A percentile compares a stretch with the other conserved stretches of the same genome.
phyloP scores from a whole-genome alignment of 805 yeast genomes.

The Hanseniaspora nectarophila region DNA sequence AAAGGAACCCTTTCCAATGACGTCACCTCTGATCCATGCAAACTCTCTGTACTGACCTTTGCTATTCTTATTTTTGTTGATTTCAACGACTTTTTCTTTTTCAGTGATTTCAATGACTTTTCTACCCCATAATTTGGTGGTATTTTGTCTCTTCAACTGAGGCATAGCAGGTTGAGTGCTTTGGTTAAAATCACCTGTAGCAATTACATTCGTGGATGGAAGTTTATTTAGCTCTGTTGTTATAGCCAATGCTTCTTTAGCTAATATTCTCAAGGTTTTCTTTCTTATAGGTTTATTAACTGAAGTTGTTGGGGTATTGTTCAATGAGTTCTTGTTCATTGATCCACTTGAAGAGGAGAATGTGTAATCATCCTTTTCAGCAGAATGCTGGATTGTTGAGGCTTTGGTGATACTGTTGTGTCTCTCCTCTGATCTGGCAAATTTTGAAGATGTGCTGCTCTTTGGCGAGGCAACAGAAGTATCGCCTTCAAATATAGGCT shows the following conservation, averaged over 20 bases:
- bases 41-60: conserved; percentile 69
- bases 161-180: conserved; percentile 19
- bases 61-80: conserved; percentile 51
- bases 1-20: conserved; percentile 92
- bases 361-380: conserved; percentile 14
- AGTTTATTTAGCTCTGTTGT: conserved; percentile 29
- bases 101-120: conserved; percentile 82
- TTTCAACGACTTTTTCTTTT: conserved; percentile 49
- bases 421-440: neutral
- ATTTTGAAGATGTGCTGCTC: conserved; percentile 11
- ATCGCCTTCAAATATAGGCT: conserved; percentile 69
- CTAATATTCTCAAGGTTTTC: conserved; percentile 87
- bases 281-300: conserved; percentile 42
- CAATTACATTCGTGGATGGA: conserved; percentile 17
- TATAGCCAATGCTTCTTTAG: conserved; percentile 72
- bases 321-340: neutral
- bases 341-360: conserved; percentile 6
- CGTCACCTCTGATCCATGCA: conserved; percentile 96
- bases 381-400: conserved; percentile 13
- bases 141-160: conserved; percentile 55
- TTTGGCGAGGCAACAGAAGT: conserved; percentile 48
- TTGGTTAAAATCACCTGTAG: too few species aligned
- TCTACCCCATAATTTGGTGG: conserved; percentile 92
- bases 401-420: conserved; percentile 12
- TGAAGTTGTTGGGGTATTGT: neutral